phyloP scores from a whole-genome alignment of 441 rosid genomes.

The Eutrema salsugineum region DNA sequence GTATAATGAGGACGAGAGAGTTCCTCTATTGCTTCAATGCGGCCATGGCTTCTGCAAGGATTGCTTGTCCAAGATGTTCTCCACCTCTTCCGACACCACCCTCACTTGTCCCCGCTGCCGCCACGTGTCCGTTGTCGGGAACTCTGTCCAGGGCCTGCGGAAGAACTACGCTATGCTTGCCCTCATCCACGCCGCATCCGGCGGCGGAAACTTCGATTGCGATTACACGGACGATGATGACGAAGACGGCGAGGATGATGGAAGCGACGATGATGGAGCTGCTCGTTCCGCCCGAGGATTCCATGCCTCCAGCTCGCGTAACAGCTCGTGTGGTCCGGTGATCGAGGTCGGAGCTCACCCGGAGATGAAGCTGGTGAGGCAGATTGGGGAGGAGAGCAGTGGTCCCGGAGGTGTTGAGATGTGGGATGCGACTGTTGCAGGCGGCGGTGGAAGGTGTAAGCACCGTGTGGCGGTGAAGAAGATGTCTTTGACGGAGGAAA shows the following conservation, averaged over 20 bases:
- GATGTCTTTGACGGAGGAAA: constrained; percentile 63
- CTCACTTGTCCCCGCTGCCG: constrained; percentile 92
- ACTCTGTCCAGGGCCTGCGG: constrained; percentile 80
- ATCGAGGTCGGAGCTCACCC: constrained; percentile 51
- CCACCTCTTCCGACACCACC: constrained; percentile 74
- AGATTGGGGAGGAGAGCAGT: constrained; percentile 30
- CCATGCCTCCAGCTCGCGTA: constrained; percentile 50
- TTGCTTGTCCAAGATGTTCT: constrained; percentile 84
- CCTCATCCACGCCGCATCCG: constrained; percentile 61
- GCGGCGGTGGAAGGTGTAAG: constrained; percentile 47
- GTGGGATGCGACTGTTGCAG: constrained; percentile 65
- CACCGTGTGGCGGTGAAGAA: constrained; percentile 78
- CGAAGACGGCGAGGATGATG: constrained; percentile 40
- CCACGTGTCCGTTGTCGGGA: constrained; percentile 84
- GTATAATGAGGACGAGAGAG: constrained; percentile 92
- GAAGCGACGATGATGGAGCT: constrained; percentile 35
- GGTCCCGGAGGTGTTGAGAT: constrained; percentile 60
- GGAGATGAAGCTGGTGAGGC: constrained; percentile 30
- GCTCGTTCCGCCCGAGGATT: constrained; percentile 44
- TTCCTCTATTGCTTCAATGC: constrained; percentile 86
- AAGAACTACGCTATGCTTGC: constrained; percentile 88
- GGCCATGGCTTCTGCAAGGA: constrained; percentile 97
- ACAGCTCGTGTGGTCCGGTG: constrained; percentile 38
- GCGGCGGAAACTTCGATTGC: constrained; percentile 46
- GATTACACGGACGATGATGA: constrained; percentile 64